These are phyloP conservation scores for Solanum megistacrolobum DNA, from an alignment of 257 asterid species.

Conservation along the genomic window DNA sequence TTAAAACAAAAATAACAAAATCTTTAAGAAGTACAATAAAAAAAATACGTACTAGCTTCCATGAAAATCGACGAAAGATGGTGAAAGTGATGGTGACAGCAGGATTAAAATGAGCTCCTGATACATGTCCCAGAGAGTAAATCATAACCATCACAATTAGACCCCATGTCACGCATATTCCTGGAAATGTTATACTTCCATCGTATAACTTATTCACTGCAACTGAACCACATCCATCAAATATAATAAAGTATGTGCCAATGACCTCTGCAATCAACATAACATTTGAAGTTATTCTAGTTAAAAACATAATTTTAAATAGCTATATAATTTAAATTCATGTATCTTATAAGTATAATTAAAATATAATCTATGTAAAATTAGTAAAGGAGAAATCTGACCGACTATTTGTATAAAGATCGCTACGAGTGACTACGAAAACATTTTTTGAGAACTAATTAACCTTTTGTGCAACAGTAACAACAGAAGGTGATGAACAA, in stretches of 20 bases:
- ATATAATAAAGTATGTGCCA: constrained; percentile 57
- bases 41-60: constrained; percentile 44
- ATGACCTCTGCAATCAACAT: constrained; percentile 41
- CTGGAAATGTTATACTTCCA: constrained; percentile 49
- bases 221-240: constrained; percentile 66
- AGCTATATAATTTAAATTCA: no score
- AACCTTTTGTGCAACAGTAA: neutral
- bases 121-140: constrained; percentile 60
- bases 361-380: neutral
- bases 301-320: no score
- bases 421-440: neutral
- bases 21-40: no score
- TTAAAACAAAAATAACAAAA: no score
- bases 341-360: no score
- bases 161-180: constrained; percentile 70
- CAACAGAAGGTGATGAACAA: neutral
- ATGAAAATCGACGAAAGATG: constrained; percentile 40
- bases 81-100: constrained; percentile 60
- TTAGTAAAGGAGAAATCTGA: neutral
- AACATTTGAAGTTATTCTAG: neutral
- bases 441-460: neutral
- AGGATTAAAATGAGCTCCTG: constrained; percentile 82
- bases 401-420: neutral
- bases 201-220: constrained; percentile 44
- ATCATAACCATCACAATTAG: constrained; percentile 62